phyloP scores from a whole-genome alignment of 1,284 basidiomycete genomes.

The Xerocomus nothofagi region DNA sequence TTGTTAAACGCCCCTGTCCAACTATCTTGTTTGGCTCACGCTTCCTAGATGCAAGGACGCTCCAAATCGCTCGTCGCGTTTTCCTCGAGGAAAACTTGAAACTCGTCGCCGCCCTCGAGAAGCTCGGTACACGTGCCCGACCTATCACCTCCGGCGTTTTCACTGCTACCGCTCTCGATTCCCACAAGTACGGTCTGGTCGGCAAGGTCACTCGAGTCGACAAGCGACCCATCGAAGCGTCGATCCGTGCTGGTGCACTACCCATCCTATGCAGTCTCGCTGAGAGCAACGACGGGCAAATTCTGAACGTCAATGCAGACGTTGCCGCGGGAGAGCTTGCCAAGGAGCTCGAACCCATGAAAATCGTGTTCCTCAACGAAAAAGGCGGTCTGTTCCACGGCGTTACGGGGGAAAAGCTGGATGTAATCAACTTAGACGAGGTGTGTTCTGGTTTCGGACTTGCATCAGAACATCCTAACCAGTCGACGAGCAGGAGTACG shows the following conservation, averaged over 20 bases:
- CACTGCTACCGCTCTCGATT: slow-evolving; percentile 92
- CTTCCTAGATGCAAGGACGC: slow-evolving; percentile 79
- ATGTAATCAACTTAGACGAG: slow-evolving; percentile 97
- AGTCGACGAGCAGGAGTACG: slow-evolving; percentile 73
- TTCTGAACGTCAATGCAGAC: slow-evolving; percentile 96
- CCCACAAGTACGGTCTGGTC: slow-evolving; percentile 91
- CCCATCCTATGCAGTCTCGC: slow-evolving; percentile 93
- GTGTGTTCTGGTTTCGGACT: slow-evolving; percentile 41
- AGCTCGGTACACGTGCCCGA: slow-evolving; percentile 89
- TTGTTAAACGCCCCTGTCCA: neutral
- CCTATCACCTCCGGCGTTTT: slow-evolving; percentile 97
- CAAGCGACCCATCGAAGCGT: slow-evolving; percentile 92
- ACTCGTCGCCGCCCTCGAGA: slow-evolving; percentile 87
- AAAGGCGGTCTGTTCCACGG: slow-evolving; percentile 99
- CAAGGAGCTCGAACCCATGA: slow-evolving; percentile 96
- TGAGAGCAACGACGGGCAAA: slow-evolving; percentile 89
- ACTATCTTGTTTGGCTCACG: neutral
- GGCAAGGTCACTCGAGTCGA: slow-evolving; percentile 92
- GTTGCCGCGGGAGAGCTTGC: slow-evolving; percentile 95
- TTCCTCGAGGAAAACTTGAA: slow-evolving; percentile 95
- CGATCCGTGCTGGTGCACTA: slow-evolving; percentile 90
- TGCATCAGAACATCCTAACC: slow-evolving; percentile 6
- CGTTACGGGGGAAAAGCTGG: slow-evolving; percentile 91
- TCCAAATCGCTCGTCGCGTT: slow-evolving; percentile 90
- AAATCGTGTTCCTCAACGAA: slow-evolving; percentile 98